These are phyloP conservation scores for Sambucus nigra DNA, from an alignment of 129 eudicot species.

Conservation along the genomic window DNA sequence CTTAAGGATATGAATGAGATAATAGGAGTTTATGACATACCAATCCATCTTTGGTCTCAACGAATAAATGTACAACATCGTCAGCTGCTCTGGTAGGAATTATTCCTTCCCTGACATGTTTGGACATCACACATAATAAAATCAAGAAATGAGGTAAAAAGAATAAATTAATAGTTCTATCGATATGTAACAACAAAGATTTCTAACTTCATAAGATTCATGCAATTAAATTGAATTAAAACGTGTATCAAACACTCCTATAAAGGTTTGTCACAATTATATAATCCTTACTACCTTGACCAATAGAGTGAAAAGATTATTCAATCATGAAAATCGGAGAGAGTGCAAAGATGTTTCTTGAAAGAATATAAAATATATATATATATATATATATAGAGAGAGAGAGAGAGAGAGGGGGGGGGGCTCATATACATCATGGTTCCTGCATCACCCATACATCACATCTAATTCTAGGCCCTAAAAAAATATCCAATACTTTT, in stretches of 20 bases:
- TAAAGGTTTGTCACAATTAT: neutral
- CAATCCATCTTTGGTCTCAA: constrained; percentile 47
- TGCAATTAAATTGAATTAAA: neutral
- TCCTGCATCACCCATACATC: too few relatives aligned
- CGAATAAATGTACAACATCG: constrained; percentile 82
- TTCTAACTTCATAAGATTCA: neutral
- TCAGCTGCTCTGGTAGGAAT: constrained; percentile 97
- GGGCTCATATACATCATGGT: too few relatives aligned
- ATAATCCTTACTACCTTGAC: constrained; percentile 54
- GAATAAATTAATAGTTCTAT: too few relatives aligned
- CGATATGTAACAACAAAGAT: neutral
- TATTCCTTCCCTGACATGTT: constrained; percentile 65
- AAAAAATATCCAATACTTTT: too few relatives aligned
- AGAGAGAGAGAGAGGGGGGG: too few relatives aligned
- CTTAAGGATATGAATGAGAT: too few relatives aligned
- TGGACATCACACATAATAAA: too few relatives aligned
- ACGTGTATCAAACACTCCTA: neutral
- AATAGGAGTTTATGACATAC: constrained; percentile 21
- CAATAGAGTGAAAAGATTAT: constrained; percentile 85
- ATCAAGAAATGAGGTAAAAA: too few relatives aligned
- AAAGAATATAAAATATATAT: constrained; percentile 1
- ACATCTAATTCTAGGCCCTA: too few relatives aligned
- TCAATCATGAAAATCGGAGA: constrained; percentile 87
- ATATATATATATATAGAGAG: neutral
- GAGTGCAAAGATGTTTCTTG: constrained; percentile 84